phyloP scores from a whole-genome alignment of 495 filamentous ascomycete genomes.

The Physcia stellaris region DNA sequence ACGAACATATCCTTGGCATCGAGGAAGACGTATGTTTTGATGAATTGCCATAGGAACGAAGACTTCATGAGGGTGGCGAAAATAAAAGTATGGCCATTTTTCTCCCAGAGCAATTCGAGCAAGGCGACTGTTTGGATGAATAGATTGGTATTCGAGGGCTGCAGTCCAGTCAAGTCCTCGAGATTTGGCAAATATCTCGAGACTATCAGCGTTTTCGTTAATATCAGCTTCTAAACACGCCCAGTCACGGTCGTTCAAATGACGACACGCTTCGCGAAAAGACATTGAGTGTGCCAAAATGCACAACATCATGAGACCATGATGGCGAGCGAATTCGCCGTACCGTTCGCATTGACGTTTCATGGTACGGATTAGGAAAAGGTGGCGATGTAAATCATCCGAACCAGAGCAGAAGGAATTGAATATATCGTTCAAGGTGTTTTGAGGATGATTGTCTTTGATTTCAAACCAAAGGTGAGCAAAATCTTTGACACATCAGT shows the following conservation, averaged over 20 bases:
- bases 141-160: too few relatives aligned
- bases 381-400: too few relatives aligned
- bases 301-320: conserved; percentile 24
- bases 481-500: too few relatives aligned
- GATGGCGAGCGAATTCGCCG: too few relatives aligned
- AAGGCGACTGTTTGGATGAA: conserved; percentile 5
- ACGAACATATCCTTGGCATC: too few relatives aligned
- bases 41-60: conserved; percentile 10
- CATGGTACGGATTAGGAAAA: too few relatives aligned
- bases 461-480: too few relatives aligned
- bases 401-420: too few relatives aligned
- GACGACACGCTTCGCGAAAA: conserved; percentile 17
- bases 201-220: conserved; percentile 13
- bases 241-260: conserved; percentile 11
- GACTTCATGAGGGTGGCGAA: conserved; percentile 16
- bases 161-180: conserved; percentile 23
- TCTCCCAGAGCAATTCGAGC: background rate
- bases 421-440: too few relatives aligned
- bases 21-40: conserved; percentile 1
- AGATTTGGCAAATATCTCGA: conserved; percentile 21
- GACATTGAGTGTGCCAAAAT: conserved; percentile 22
- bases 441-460: too few relatives aligned
- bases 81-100: conserved; percentile 7
- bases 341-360: too few relatives aligned
- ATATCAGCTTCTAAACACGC: conserved; percentile 12